Evolutionary conservation across 2,329 filamentous ascomycete species (phyloP).

Genomic region (Talaromyces marneffei): DNA sequence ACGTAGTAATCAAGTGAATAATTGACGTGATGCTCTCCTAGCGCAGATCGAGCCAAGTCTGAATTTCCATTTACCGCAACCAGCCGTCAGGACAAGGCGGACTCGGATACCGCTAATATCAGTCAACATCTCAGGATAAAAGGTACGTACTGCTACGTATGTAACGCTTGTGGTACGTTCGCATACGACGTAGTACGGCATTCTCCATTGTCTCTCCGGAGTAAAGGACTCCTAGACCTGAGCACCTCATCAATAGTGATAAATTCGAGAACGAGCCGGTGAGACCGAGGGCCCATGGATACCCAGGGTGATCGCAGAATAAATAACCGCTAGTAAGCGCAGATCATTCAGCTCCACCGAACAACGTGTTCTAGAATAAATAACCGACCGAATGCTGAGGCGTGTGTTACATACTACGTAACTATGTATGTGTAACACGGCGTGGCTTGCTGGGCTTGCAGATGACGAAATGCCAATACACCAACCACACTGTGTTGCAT

Average conservation of each 20-base stretch:
- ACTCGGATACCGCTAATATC: neutral
- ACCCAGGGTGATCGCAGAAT: neutral
- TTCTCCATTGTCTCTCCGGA: too few species aligned
- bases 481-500: too few species aligned
- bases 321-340: neutral
- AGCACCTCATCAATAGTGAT: neutral
- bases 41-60: neutral
- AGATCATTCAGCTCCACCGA: conserved; percentile 3
- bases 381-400: neutral
- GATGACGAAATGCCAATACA: neutral
- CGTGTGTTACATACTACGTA: neutral
- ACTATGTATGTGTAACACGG: neutral
- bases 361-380: conserved; percentile 1
- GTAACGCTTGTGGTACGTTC: neutral
- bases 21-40: neutral
- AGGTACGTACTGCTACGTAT: too few species aligned
- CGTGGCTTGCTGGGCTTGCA: neutral
- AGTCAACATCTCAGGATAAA: neutral
- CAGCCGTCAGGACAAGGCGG: neutral
- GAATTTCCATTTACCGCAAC: neutral
- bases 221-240: too few species aligned
- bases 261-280: neutral
- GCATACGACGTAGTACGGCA: too few species aligned
- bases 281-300: neutral
- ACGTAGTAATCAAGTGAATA: neutral